These are phyloP conservation scores for Psidium guajava DNA, from an alignment of 345 rosid species.

Conservation along the genomic window DNA sequence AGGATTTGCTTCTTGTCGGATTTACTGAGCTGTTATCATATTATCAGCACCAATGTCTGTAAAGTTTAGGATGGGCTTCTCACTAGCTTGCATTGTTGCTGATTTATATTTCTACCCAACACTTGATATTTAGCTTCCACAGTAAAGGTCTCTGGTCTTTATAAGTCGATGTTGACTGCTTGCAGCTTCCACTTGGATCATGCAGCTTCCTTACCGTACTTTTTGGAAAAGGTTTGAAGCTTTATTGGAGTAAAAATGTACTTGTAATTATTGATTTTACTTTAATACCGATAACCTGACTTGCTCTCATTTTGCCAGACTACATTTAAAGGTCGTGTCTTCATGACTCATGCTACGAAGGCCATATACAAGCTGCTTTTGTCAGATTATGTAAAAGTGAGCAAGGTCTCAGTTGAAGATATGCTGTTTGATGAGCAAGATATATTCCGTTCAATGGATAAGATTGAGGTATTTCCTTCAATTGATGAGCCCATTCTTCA, in stretches of 20 bases:
- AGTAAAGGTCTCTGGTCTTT: background rate
- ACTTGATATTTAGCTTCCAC: background rate
- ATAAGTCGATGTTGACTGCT: background rate
- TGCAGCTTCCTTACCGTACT: conserved; percentile 94
- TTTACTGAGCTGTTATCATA: background rate
- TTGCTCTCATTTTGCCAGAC: conserved; percentile 33
- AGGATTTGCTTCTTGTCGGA: background rate
- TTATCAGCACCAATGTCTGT: background rate
- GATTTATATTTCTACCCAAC: background rate
- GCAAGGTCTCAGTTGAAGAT: conserved; percentile 96
- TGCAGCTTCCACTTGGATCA: conserved; percentile 99
- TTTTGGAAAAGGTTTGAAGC: conserved; percentile 73
- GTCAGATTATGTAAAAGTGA: conserved; percentile 92
- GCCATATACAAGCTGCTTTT: conserved; percentile 80
- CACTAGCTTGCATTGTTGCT: background rate
- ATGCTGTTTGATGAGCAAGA: conserved; percentile 93
- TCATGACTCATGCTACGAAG: conserved; percentile 98
- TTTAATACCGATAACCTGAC: background rate
- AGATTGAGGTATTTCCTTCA: conserved; percentile 56
- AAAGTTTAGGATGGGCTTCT: background rate
- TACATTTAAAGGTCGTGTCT: conserved; percentile 79
- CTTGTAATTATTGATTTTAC: background rate
- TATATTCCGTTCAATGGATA: conserved; percentile 82
- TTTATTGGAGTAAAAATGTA: background rate
- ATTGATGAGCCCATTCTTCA: background rate